Base-by-base conservation (phyloP, 805 yeast genomes). In the Nakazawaea ishiwadae region DNA sequence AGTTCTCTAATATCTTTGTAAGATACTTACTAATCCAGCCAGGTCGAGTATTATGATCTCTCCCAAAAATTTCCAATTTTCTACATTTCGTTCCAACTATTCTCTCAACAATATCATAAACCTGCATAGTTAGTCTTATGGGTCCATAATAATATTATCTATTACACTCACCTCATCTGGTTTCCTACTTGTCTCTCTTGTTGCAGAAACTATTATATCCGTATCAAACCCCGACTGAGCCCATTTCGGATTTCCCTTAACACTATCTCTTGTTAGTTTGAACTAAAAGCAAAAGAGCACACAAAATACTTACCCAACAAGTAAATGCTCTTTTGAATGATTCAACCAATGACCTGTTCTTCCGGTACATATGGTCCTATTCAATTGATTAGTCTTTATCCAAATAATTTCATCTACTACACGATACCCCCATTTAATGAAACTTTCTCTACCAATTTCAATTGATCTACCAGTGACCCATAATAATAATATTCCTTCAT, bases 401-500 rank as follows among this genome's bases (percentile, higher is more conserved):
- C 98, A 90, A 7, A 90, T 75, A 47, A 90, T 60, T 57, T 90
- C 97, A 58, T 89, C 91, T 17, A 76, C 63, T 4, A 83, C 77
- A 28, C 62, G 56, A 56, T 90, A 90, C 1, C 97, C 97, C 96
- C 96, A 89, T 44, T 75, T 77, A 4, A 58, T 59, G 42, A 90
- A 64, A 6, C 90, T 86, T 43, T 77, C 76, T 31, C 95, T 72
- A 1, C 98, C 98, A 16, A 84, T 69, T 51, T 91, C 96, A 50
- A 88, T 80, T 9, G 96, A 88, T 35, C 98, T 71, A 1, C 97
- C 97, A 1, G 98, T 91, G 9, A 91, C 97, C 98, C 97, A 90
- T 19, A 90, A 69, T 46, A 89, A 69, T 33, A 89, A 63, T 2
- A 90, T 64, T 0, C 98, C 98, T 53, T 87, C 95, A 41, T 79